Conservation (phyloP, 1,284 basidiomycete species). For the Moesziomyces sp. region DNA sequence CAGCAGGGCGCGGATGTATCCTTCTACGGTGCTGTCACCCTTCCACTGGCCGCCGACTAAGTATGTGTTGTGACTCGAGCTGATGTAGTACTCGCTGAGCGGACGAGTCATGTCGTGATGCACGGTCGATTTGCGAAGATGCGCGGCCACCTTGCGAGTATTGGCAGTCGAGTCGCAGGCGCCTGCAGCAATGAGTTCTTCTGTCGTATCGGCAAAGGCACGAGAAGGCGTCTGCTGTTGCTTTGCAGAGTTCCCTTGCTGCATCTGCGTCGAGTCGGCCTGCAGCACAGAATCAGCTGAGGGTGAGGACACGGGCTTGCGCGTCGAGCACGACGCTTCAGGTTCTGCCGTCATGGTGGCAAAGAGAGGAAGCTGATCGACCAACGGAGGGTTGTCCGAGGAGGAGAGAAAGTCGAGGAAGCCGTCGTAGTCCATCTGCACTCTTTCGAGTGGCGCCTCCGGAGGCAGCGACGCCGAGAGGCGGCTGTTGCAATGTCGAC, state of each 20-base stretch:
- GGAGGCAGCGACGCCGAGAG: slow-evolving; percentile 17
- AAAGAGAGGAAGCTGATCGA: slow-evolving; percentile 45
- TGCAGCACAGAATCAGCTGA: slow-evolving; percentile 1
- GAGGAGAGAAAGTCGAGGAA: slow-evolving; percentile 61
- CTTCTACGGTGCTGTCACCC: slow-evolving; percentile 92
- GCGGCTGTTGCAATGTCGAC: slow-evolving; percentile 38
- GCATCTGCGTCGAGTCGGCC: slow-evolving; percentile 1
- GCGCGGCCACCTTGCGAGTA: slow-evolving; percentile 35
- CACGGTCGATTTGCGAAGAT: slow-evolving; percentile 45
- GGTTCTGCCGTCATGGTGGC: slow-evolving; percentile 40
- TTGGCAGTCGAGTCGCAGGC: slow-evolving; percentile 31
- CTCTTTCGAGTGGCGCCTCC: slow-evolving; percentile 8
- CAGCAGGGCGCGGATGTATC: slow-evolving; percentile 90
- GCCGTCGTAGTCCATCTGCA: slow-evolving; percentile 50
- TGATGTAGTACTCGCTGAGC: slow-evolving; percentile 88
- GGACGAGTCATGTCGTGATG: slow-evolving; percentile 77
- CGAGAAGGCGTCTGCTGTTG: slow-evolving; percentile 32
- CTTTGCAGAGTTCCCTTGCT: background rate
- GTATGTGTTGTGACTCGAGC: slow-evolving; percentile 97
- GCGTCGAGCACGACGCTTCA: slow-evolving; percentile 11
- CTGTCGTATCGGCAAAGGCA: slow-evolving; percentile 38
- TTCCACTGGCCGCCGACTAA: slow-evolving; percentile 93
- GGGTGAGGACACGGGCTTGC: slow-evolving; percentile 2
- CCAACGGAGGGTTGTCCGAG: slow-evolving; percentile 56
- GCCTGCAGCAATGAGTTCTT: slow-evolving; percentile 43